phyloP scores from a whole-genome alignment of 345 rosid species.

The Gossypium ekmanianum region DNA sequence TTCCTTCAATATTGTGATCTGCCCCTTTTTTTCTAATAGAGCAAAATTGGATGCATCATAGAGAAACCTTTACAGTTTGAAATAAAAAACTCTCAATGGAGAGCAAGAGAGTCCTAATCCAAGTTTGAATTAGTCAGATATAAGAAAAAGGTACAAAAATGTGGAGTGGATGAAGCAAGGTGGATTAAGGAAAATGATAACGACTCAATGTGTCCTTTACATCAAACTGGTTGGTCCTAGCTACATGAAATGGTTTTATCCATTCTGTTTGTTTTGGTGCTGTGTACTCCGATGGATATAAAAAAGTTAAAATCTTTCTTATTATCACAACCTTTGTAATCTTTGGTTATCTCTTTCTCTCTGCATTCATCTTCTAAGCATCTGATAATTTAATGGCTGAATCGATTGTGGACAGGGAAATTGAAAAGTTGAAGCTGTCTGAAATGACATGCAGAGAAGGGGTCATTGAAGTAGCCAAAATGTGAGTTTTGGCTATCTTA shows the following conservation, averaged over 20 bases:
- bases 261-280: neutral
- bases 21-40: neutral
- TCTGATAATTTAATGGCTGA: constrained; percentile 14
- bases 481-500: constrained; percentile 3
- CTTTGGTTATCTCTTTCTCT: neutral
- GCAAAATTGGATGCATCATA: too few species aligned
- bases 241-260: neutral
- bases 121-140: too few species aligned
- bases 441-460: constrained; percentile 99
- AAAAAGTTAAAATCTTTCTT: neutral
- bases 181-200: neutral
- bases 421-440: constrained; percentile 84
- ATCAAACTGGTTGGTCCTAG: neutral
- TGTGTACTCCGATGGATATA: neutral
- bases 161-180: neutral
- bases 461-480: constrained; percentile 40
- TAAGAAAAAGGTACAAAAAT: too few species aligned
- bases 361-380: neutral
- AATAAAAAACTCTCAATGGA: too few species aligned
- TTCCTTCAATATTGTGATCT: too few species aligned
- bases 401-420: constrained; percentile 57
- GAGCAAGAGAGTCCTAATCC: too few species aligned
- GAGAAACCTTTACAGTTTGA: too few species aligned
- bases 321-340: neutral
- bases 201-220: neutral